These are phyloP conservation scores for Aspergillus pseudonomiae DNA, from an alignment of 2,329 filamentous ascomycete genomes.

Conservation along the genomic window DNA sequence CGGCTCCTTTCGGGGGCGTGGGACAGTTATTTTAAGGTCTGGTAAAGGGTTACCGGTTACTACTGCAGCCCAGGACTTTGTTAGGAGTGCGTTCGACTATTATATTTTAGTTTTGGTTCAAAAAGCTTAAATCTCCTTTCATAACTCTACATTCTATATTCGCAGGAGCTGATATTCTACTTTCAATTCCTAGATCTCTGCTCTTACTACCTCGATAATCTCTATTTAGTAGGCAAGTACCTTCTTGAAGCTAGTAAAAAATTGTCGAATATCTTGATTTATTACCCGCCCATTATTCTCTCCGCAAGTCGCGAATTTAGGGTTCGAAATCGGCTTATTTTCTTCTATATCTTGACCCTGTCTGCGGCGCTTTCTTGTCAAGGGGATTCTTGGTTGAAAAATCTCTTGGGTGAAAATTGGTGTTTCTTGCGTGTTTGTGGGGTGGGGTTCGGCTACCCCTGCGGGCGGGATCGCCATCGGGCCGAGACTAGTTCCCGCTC, in stretches of 20 bases:
- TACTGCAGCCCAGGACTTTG: background rate
- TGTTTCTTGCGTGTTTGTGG: background rate
- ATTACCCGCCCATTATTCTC: background rate
- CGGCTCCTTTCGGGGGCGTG: slow-evolving; percentile 9
- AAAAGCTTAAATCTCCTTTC: background rate
- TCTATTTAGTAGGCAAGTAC: background rate
- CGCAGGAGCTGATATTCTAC: background rate
- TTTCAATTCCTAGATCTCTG: background rate
- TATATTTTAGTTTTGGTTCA: background rate
- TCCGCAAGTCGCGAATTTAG: no score
- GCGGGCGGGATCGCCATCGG: slow-evolving; percentile 12
- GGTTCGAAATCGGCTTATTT: no score
- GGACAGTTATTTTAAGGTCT: no score
- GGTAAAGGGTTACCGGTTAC: background rate
- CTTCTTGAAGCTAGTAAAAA: background rate
- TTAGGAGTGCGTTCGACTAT: no score
- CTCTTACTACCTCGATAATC: background rate
- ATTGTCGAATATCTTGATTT: background rate
- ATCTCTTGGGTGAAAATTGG: no score
- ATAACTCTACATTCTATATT: background rate
- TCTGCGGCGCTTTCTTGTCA: background rate
- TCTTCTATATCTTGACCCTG: background rate
- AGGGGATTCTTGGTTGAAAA: no score
- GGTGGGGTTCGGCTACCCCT: background rate
- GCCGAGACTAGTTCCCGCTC: slow-evolving; percentile 14